Conservation (phyloP, 2,329 filamentous ascomycete species). For the Colletotrichum melonis region DNA sequence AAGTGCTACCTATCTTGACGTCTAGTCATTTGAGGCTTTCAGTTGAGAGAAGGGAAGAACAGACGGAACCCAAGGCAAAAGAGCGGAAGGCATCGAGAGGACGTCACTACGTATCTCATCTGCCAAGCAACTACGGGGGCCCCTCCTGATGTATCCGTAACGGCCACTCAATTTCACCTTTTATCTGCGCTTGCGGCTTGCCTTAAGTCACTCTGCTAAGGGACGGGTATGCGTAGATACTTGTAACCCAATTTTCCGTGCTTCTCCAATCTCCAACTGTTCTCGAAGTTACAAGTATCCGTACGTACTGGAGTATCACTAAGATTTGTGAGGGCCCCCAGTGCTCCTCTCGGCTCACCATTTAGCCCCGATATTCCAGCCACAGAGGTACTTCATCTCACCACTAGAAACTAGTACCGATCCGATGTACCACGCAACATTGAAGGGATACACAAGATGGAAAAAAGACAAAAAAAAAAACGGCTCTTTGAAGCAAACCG, state of each 20-base stretch:
- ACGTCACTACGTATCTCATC: neutral
- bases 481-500: neutral
- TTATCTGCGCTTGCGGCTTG: neutral
- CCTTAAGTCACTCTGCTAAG: neutral
- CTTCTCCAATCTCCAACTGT: constrained; percentile 5
- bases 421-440: neutral
- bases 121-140: neutral
- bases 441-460: neutral
- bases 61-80: neutral
- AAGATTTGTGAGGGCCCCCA: no score
- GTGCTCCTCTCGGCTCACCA: neutral
- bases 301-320: no score
- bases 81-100: neutral
- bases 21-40: no score
- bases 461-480: neutral
- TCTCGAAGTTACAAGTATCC: neutral
- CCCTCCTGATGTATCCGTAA: constrained; percentile 13
- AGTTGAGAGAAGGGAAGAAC: neutral
- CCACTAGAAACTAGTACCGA: neutral
- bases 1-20: neutral
- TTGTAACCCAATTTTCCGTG: neutral
- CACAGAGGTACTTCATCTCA: neutral
- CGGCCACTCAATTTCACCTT: constrained; percentile 10
- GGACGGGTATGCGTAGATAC: neutral
- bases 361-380: neutral